These are phyloP conservation scores for Skeletonema tropicum DNA, from an alignment of 108 stramenopile species.

Conservation along the genomic window DNA sequence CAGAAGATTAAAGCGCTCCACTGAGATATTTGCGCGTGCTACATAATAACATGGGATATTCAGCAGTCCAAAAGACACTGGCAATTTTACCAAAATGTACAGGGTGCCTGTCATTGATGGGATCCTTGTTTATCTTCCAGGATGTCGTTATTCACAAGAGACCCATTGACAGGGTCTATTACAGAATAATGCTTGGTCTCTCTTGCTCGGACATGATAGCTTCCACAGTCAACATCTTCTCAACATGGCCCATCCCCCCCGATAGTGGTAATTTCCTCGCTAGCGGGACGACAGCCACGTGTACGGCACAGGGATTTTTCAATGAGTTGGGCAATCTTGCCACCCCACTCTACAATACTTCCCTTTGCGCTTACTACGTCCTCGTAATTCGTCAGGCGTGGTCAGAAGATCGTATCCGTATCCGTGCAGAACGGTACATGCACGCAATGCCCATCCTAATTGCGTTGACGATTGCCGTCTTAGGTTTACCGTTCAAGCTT, in stretches of 20 bases:
- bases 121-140: conserved; percentile 52
- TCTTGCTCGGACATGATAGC: conserved; percentile 37
- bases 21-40: too few species aligned
- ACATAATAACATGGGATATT: conserved; percentile 2
- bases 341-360: conserved; percentile 44
- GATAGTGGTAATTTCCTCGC: conserved; percentile 46
- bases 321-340: conserved; percentile 49
- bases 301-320: conserved; percentile 54
- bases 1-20: too few species aligned
- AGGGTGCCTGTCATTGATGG: conserved; percentile 33
- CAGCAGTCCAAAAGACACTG: conserved; percentile 25
- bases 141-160: conserved; percentile 37
- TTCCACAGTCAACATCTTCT: conserved; percentile 38
- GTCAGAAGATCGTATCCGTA: conserved; percentile 31
- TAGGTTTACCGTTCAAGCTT: conserved; percentile 34
- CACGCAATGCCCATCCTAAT: conserved; percentile 27
- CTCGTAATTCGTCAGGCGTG: conserved; percentile 28
- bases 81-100: conserved; percentile 50
- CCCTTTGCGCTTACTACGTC: conserved; percentile 44
- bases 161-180: conserved; percentile 28
- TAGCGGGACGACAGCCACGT: conserved; percentile 42
- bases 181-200: conserved; percentile 51
- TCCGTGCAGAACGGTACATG: conserved; percentile 23
- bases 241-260: conserved; percentile 53
- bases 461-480: conserved; percentile 29